Evolutionary conservation across 169 alveolate genomes (phyloP), one percentile per base, ranked within the genome.

Genomic region (Plasmodium berghei): DNA sequence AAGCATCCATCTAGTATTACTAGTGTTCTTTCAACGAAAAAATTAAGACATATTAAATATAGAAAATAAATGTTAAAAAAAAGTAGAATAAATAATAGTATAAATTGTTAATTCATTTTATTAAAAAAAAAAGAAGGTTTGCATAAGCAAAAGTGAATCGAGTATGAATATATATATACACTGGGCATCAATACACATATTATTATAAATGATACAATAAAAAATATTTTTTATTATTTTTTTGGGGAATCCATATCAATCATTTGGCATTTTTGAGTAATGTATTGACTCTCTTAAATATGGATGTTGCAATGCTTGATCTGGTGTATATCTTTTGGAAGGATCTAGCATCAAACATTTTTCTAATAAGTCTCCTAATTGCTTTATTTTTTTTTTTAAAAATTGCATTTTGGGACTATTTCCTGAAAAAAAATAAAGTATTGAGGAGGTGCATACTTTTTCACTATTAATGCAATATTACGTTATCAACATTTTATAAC

Each of bases 251-350:
- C 3, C n/a, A 16, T 62, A 56, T 80, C 52, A 80, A 16, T 80
- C 90, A 54, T 66, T 80, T 61, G 66, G 90, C 12, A 62, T 6
- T 80, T 80, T 80, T 45, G 72, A 77, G 52, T 62, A 71, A 55
- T 74, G 94, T 58, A 87, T 64, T 26, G 93, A 90, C 61, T 92
- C 97, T 69, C 94, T 92, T 34, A 94, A 74, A 83, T 97, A 98
- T 9, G 99, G 99, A 89, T 98, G 99, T 71, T 93, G 94, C 58
- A 98, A 93, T 14, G 99, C 99, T 85, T 97, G 98, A 63, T 97
- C 98, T 9, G 99, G 98, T 2, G 98, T 95, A 42, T 97, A 92
- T 87, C 99, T 94, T 72, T 98, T 97, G 66, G 95, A 93, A 9
- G 99, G 99, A 87, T 98, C 99, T 52, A 98, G 91, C 46, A 93